Percentiles rank a stretch among this genome's conserved stretches.
Conservation (phyloP, 108 stramenopile genomes). For the Nitzschia sp. region DNA sequence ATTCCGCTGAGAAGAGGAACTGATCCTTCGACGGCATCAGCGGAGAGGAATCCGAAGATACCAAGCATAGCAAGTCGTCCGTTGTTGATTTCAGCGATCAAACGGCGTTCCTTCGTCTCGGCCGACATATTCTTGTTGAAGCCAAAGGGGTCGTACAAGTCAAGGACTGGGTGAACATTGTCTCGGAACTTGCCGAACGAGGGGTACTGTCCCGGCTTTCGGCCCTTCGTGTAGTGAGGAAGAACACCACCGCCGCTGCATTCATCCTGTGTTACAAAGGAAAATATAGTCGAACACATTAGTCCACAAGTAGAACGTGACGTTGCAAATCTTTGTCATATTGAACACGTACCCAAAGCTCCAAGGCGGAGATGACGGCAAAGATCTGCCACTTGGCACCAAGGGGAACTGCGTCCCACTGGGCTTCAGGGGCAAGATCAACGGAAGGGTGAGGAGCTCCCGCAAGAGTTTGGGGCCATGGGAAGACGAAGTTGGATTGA, state of each 20-base stretch:
- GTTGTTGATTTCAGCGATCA: conserved; percentile 66
- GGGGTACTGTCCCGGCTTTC: conserved; percentile 66
- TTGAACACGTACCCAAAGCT: too few relatives aligned
- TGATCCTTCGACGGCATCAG: conserved; percentile 55
- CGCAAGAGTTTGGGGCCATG: conserved; percentile 65
- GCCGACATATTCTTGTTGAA: conserved; percentile 65
- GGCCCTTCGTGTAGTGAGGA: conserved; percentile 68
- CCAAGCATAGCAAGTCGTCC: conserved; percentile 62
- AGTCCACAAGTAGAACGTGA: too few relatives aligned
- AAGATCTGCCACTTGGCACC: conserved; percentile 78
- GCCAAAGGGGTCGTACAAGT: conserved; percentile 60
- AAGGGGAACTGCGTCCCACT: conserved; percentile 64
- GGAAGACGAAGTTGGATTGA: conserved; percentile 59
- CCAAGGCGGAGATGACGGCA: conserved; percentile 51
- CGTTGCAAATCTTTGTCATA: too few relatives aligned
- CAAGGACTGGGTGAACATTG: conserved; percentile 56
- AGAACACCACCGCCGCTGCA: conserved; percentile 51
- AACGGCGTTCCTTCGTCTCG: conserved; percentile 54
- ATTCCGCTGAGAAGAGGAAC: conserved; percentile 55
- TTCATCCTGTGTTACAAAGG: too few relatives aligned
- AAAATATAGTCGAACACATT: too few relatives aligned
- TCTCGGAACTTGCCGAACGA: conserved; percentile 52
- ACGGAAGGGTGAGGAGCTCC: conserved; percentile 54
- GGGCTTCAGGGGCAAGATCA: conserved; percentile 54
- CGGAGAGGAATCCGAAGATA: conserved; percentile 70